These are phyloP conservation scores for Exserohilum turcica DNA, from an alignment of 2,329 filamentous ascomycete species.

Conservation along the genomic window DNA sequence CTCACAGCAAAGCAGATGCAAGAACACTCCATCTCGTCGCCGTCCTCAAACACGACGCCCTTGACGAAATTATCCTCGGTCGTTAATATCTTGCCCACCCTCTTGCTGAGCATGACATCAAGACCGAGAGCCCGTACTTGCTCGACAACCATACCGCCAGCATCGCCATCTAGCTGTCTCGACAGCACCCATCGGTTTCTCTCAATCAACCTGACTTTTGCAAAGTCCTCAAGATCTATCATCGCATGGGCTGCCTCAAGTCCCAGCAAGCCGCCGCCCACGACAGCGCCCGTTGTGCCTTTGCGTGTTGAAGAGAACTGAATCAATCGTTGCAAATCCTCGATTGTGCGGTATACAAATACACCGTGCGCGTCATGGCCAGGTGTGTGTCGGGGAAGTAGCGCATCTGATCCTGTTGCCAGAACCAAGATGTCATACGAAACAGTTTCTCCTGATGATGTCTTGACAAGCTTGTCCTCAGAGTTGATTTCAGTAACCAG, in stretches of 20 bases:
- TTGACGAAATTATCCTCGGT: constrained; percentile 70
- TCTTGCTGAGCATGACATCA: constrained; percentile 77
- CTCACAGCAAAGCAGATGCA: constrained; percentile 81
- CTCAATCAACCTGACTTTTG: constrained; percentile 78
- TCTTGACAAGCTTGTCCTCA: constrained; percentile 68
- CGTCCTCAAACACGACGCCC: constrained; percentile 81
- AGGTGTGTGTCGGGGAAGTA: constrained; percentile 73
- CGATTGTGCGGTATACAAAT: constrained; percentile 87
- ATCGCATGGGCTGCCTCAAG: constrained; percentile 91
- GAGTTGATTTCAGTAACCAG: constrained; percentile 71
- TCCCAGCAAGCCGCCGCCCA: constrained; percentile 83
- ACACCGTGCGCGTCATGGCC: constrained; percentile 81
- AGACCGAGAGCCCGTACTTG: constrained; percentile 79
- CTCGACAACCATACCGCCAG: constrained; percentile 79
- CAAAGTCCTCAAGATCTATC: constrained; percentile 79
- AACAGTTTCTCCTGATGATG: constrained; percentile 70
- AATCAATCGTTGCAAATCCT: constrained; percentile 79
- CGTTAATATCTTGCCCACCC: constrained; percentile 73
- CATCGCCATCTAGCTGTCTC: constrained; percentile 80
- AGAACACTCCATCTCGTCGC: constrained; percentile 74
- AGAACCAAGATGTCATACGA: constrained; percentile 81
- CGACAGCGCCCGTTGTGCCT: constrained; percentile 73
- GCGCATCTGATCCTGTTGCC: constrained; percentile 83
- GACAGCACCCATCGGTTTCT: constrained; percentile 82
- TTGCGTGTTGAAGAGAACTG: constrained; percentile 69